Base-by-base conservation (phyloP, 306 rosid genomes). In the Vachellia pachyceras region DNA sequence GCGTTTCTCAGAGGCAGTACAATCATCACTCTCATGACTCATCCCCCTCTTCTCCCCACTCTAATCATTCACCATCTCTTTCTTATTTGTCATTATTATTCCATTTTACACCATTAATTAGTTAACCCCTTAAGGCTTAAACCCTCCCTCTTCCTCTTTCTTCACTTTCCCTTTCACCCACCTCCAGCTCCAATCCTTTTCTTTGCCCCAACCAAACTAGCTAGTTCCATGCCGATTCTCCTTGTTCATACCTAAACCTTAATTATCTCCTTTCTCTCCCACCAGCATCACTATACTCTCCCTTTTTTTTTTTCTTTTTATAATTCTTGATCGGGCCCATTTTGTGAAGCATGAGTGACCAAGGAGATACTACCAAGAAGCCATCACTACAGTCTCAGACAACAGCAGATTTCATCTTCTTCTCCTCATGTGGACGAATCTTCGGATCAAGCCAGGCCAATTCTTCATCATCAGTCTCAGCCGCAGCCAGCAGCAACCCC, bases 401-500 rank as follows among this genome's bases (percentile, higher is more conserved):
- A 57, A 1, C 45, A 85, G 36, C 50, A 45, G 80, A 85, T 89
- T 79, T 88, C 95, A 46, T 75, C 92, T n/a, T 57, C 64, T 72
- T 90, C 99, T 61, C 90, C 97, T 1, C 84, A 85, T 22, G 86
- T 69, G 25, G 97, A 91, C 40, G 92, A 91, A 78, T 61, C 91
- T 20, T 29, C 87, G 41, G 94, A 85, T 40, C 91, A 87, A 80
- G 40, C 86, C 33, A 78, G 86, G 55, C 76, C 87, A 65, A 70
- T 69, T 64, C 84, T 77, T 46, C 91, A 75, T 76, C 88, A 68
- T 10, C 72, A 39, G 7, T 29, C 13, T 3, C 77, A 55, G 20
- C 63, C 15, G 20, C 58, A 6, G 20, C 1, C 22, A 5, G 7
- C 29, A 6, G 20, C 29, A 3, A 23, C 86, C 10, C 72, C 78